Conservation (phyloP, 106 monocot genomes). For the Hemerocallis citrina region DNA sequence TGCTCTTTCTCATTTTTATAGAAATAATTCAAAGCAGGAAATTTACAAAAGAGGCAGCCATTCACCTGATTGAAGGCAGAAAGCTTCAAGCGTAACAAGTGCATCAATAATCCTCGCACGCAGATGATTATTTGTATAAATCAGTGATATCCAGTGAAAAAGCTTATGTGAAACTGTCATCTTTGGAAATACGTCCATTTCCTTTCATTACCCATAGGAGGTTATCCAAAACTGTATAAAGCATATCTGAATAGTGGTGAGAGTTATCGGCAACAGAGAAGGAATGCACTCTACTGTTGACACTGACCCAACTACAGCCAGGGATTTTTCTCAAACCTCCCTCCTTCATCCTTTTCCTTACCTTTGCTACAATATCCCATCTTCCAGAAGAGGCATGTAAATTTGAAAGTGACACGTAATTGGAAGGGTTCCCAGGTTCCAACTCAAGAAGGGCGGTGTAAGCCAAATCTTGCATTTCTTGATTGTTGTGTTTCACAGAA, state of each 20-base stretch:
- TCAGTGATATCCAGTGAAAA: too few species aligned
- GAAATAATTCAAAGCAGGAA: too few species aligned
- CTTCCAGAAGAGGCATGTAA: conserved; percentile 59
- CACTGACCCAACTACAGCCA: conserved; percentile 66
- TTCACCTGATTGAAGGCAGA: too few species aligned
- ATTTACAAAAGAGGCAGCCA: too few species aligned
- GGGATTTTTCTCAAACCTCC: conserved; percentile 42
- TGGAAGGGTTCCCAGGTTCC: conserved; percentile 58
- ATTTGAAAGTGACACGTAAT: conserved; percentile 62
- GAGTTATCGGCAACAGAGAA: conserved; percentile 45
- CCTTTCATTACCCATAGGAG: conserved; percentile 24
- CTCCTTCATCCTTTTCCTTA: conserved; percentile 50
- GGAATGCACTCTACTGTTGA: conserved; percentile 19
- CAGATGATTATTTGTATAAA: too few species aligned
- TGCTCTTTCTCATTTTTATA: too few species aligned
- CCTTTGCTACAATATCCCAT: conserved; percentile 53
- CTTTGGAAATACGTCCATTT: background rate
- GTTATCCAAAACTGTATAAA: conserved; percentile 23
- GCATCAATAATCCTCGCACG: too few species aligned
- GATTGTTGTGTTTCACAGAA: conserved; percentile 33
- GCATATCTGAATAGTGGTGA: conserved; percentile 21
- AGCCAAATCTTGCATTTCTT: conserved; percentile 52
- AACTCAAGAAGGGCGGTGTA: conserved; percentile 34
- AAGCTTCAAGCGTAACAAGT: too few species aligned
- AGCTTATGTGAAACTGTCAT: conserved; percentile 2